A percentile compares a stretch with the other conserved stretches of the same genome.
Evolutionary conservation across 352 stramenopile species (phyloP).

Genomic region (Globisporangium okanoganense): DNA sequence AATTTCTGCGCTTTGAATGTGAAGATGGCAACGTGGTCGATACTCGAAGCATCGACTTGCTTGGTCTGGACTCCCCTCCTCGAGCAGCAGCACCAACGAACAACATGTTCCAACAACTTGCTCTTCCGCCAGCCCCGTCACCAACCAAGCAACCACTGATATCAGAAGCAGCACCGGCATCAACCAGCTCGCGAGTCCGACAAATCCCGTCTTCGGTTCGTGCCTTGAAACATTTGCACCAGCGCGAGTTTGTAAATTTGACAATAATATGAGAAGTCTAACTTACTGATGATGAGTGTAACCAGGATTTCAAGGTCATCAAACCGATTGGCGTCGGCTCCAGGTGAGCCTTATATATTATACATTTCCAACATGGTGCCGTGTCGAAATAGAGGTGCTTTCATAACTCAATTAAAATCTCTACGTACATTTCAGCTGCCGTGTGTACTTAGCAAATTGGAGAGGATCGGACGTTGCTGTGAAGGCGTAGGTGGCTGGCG

Average conservation of each 20-base stretch:
- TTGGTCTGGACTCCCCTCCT: slow-evolving; percentile 20
- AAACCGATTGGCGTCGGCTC: slow-evolving; percentile 67
- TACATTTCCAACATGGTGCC: background rate
- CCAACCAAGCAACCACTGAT: background rate
- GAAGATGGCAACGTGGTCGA: slow-evolving; percentile 4
- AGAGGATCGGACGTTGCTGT: slow-evolving; percentile 66
- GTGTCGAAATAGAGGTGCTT: background rate
- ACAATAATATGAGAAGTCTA: background rate
- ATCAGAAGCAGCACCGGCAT: background rate
- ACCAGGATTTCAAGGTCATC: slow-evolving; percentile 32
- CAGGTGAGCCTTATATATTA: slow-evolving; percentile 28
- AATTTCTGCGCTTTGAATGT: background rate
- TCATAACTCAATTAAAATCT: background rate
- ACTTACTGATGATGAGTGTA: background rate
- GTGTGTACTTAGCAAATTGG: slow-evolving; percentile 77
- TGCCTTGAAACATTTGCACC: background rate
- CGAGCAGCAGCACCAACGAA: background rate
- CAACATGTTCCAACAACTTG: background rate
- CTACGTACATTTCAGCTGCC: slow-evolving; percentile 34
- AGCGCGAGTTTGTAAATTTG: too few relatives aligned
- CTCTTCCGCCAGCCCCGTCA: background rate
- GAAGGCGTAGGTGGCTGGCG: slow-evolving; percentile 49
- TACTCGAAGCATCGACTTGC: slow-evolving; percentile 23
- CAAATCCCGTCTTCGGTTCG: slow-evolving; percentile 25
- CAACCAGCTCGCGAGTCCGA: slow-evolving; percentile 18